Base-by-base conservation (phyloP, 2,329 filamentous ascomycete species). In the Peltaster fructicola region DNA sequence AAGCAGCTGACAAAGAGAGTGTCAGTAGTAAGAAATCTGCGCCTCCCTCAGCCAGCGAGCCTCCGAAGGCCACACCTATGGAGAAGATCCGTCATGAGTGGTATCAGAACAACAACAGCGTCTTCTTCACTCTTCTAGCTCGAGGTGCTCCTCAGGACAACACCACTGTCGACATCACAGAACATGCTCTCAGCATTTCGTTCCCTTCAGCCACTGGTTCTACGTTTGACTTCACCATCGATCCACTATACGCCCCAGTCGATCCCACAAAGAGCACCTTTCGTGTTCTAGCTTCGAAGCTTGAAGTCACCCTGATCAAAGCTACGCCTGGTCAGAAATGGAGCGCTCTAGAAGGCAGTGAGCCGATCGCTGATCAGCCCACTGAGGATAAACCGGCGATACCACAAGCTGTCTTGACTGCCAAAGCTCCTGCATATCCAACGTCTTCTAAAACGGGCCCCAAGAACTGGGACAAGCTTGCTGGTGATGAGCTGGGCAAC, bases 381-480 rank as follows among this genome's bases (percentile, higher is more conserved):
- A 27, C 16, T 4, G 12, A 23, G 10, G 21, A 32, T 4, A 23
- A 30, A 11, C 21, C 31, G 15, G 8, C 33, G 7, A 22, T 39
- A 11, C 32, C 34, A 15, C 29, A 25, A 14, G 36, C 43, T 16
- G 25, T 39, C 23, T 27, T 41, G 20, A 30, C 25, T 16, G 29
- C 20, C 14, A 32, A 51, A 15, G 55, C 48, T 1, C 77, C 75
- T 0, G 53, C 61, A 0, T 93, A 95, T 46, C 85, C 88, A 1
- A 85, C 82, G 0, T 93, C 84, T 1, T 88, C 85, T 8, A 74
- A 72, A 33, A 63, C 56, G 1, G 85, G 84, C 0, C 69, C 78
- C 3, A 92, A 91, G 53, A 67, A 98, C 52, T 98, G 88, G 88
- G 88, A 98, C 47, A 78, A 72, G 33, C 45, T 93, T 2, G n/a